Conservation (phyloP, 805 yeast species). For the Candida ficus region DNA sequence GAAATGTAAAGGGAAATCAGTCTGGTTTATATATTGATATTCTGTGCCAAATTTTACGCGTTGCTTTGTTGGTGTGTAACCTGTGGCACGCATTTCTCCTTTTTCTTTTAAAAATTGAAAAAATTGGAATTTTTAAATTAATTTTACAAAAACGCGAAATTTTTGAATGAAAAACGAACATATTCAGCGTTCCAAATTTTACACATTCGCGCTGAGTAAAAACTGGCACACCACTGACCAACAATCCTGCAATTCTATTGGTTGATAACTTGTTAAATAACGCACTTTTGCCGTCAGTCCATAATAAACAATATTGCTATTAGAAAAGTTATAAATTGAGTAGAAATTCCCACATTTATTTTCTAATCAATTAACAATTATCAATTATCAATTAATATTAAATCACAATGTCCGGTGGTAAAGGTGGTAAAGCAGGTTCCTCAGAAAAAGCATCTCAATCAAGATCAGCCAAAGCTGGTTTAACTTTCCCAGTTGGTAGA, state of each 20-base stretch:
- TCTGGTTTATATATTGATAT: slow-evolving; percentile 3
- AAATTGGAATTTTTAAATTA: neutral
- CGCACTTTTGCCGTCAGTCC: slow-evolving; percentile 5
- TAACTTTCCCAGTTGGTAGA: slow-evolving; percentile 99
- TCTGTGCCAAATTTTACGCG: slow-evolving; percentile 5
- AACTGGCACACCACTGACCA: slow-evolving; percentile 4
- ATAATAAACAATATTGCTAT: neutral
- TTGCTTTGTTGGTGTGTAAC: slow-evolving; percentile 8
- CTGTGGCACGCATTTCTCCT: neutral
- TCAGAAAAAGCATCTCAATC: slow-evolving; percentile 95
- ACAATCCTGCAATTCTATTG: slow-evolving; percentile 3
- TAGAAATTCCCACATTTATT: neutral
- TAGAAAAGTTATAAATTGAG: neutral
- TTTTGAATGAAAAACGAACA: slow-evolving; percentile 4
- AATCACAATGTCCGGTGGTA: slow-evolving; percentile 57
- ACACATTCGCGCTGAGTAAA: slow-evolving; percentile 9
- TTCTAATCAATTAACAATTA: neutral
- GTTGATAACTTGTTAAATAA: slow-evolving; percentile 12
- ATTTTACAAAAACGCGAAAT: slow-evolving; percentile 3
- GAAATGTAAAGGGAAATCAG: neutral
- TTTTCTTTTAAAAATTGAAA: neutral
- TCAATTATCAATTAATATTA: slow-evolving; percentile 7
- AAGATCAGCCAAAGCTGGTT: slow-evolving; percentile 97
- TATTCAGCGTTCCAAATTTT: slow-evolving; percentile 8
- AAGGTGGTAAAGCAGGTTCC: slow-evolving; percentile 90